phyloP scores from a whole-genome alignment of 1,284 basidiomycete species.

The Grifola frondosa region DNA sequence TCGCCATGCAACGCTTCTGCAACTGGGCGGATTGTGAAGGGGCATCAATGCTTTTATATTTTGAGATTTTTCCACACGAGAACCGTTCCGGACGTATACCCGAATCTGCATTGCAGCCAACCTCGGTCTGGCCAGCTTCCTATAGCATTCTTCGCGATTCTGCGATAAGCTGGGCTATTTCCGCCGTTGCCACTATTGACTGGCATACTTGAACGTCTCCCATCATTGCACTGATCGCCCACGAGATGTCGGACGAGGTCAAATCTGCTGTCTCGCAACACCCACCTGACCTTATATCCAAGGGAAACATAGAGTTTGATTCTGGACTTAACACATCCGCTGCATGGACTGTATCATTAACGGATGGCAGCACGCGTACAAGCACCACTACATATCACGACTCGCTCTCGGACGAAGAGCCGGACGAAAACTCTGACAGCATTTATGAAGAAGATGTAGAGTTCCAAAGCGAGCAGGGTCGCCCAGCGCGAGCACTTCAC shows the following conservation, averaged over 20 bases:
- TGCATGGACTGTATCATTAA: conserved; percentile 69
- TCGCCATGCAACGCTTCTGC: too few species aligned
- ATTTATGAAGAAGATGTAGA: conserved; percentile 38
- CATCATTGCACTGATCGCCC: too few species aligned
- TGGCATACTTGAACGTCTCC: too few species aligned
- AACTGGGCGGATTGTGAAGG: too few species aligned
- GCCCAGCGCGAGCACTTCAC: conserved; percentile 65
- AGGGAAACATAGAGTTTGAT: conserved; percentile 53
- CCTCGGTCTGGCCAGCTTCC: too few species aligned
- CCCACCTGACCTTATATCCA: conserved; percentile 16
- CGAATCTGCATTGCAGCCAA: too few species aligned
- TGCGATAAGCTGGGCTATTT: too few species aligned
- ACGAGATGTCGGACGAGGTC: conserved; percentile 5
- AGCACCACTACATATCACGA: conserved; percentile 16
- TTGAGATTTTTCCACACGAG: too few species aligned
- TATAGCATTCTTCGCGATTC: too few species aligned
- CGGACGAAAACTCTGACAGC: conserved; percentile 36
- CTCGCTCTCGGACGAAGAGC: conserved; percentile 36
- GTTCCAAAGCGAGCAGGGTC: conserved; percentile 34
- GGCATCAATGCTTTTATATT: too few species aligned
- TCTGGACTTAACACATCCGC: conserved; percentile 72
- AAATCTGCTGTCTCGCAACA: conserved; percentile 14
- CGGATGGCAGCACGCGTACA: conserved; percentile 28
- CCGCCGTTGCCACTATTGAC: too few species aligned
- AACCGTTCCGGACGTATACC: too few species aligned